A percentile compares a stretch with the other conserved stretches of the same genome.
phyloP scores from a whole-genome alignment of 306 rosid genomes.

The Medicago truncatula region DNA sequence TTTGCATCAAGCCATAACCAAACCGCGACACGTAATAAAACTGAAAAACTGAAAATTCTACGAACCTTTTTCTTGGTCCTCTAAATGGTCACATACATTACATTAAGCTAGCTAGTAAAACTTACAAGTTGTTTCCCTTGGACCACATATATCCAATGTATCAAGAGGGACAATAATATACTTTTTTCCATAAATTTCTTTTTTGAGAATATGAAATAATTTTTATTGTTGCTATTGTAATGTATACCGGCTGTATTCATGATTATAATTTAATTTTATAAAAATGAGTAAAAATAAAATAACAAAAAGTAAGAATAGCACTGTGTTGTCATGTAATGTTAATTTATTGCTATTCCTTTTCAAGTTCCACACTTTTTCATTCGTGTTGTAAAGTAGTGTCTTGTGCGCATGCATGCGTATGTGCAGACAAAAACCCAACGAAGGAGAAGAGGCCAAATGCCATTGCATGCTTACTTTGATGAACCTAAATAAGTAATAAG shows the following conservation, averaged over 20 bases:
- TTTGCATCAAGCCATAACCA: background rate
- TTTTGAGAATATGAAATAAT: background rate
- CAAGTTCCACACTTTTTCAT: background rate
- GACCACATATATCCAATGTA: conserved; percentile 41
- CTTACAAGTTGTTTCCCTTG: conserved; percentile 28
- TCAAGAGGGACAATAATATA: conserved; percentile 34
- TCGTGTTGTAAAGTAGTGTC: conserved; percentile 19
- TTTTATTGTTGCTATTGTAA: conserved; percentile 15
- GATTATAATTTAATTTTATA: background rate
- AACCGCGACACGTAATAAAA: background rate
- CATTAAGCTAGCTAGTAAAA: background rate
- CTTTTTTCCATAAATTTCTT: conserved; percentile 21
- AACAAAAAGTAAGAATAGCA: conserved; percentile 32
- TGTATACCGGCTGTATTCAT: conserved; percentile 38
- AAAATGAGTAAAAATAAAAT: background rate
- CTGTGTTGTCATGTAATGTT: conserved; percentile 29
- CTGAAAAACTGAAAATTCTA: background rate
- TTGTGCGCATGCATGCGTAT: conserved; percentile 52
- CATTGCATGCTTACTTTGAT: conserved; percentile 23
- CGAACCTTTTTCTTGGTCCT: conserved; percentile 41
- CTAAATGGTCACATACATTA: conserved; percentile 15
- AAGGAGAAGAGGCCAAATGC: conserved; percentile 46
- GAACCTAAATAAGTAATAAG: background rate
- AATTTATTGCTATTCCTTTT: background rate
- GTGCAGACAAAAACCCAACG: conserved; percentile 43